phyloP scores from a whole-genome alignment of 179 eudicot genomes.

The Beta macrorhiza region DNA sequence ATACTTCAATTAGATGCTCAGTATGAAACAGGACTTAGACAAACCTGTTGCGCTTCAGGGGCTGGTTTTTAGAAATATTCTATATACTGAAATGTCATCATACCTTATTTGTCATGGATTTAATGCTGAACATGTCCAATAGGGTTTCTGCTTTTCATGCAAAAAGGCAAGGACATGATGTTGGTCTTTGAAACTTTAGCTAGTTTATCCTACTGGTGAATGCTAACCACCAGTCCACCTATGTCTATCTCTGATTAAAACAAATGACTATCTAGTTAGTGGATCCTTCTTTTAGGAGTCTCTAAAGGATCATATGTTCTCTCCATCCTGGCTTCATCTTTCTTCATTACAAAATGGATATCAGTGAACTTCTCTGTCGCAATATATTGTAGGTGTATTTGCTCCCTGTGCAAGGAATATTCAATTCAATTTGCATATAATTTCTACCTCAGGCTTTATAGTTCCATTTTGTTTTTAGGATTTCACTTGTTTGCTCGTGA shows the following conservation, averaged over 20 bases:
- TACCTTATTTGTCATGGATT: background rate
- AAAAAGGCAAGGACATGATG: background rate
- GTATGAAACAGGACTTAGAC: background rate
- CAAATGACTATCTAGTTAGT: background rate
- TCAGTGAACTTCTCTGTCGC: conserved; percentile 3
- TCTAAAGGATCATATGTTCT: background rate
- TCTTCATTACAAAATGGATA: background rate
- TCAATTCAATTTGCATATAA: background rate
- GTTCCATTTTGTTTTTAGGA: background rate
- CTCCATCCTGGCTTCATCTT: background rate
- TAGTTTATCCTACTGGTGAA: background rate
- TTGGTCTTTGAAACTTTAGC: background rate
- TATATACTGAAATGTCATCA: background rate
- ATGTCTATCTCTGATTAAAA: background rate
- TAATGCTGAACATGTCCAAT: background rate
- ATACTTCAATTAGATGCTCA: background rate
- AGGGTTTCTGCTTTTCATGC: background rate
- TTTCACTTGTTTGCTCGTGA: background rate
- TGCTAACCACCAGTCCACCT: background rate
- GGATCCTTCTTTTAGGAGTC: background rate
- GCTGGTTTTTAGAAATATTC: background rate
- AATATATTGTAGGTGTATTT: background rate
- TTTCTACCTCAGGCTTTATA: background rate
- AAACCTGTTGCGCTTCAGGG: background rate
- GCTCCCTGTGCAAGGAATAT: background rate